These are phyloP conservation scores for Thozetella sp. DNA, from an alignment of 495 filamentous ascomycete species.

Conservation along the genomic window DNA sequence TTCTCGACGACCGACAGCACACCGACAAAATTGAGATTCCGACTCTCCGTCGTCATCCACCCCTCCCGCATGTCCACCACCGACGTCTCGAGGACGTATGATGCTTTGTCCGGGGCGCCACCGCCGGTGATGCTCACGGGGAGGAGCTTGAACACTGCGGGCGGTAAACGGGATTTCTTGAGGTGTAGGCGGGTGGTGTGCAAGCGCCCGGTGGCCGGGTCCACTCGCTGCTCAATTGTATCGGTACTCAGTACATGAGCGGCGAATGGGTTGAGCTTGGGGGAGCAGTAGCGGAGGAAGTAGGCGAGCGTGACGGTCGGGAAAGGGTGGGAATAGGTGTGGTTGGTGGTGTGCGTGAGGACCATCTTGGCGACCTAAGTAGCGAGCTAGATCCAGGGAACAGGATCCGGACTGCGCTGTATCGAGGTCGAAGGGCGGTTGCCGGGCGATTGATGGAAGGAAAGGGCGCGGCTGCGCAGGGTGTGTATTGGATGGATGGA, in stretches of 20 bases:
- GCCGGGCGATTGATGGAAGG: too few species aligned
- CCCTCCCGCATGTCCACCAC: constrained; percentile 87
- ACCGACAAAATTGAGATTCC: constrained; percentile 88
- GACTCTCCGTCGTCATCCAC: constrained; percentile 83
- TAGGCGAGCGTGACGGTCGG: constrained; percentile 92
- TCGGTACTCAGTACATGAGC: constrained; percentile 95
- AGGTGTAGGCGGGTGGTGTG: constrained; percentile 90
- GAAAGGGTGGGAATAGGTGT: constrained; percentile 90
- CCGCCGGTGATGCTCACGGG: constrained; percentile 71
- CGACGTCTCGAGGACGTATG: constrained; percentile 90
- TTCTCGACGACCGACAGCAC: constrained; percentile 91
- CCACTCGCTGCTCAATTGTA: constrained; percentile 85
- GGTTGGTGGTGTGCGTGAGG: constrained; percentile 72
- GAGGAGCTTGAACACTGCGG: constrained; percentile 78
- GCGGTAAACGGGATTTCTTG: constrained; percentile 88
- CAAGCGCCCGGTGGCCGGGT: constrained; percentile 76
- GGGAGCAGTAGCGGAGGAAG: constrained; percentile 92
- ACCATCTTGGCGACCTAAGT: constrained; percentile 36
- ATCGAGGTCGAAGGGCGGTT: too few species aligned
- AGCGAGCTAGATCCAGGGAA: background rate
- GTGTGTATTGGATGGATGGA: background rate
- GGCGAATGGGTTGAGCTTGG: constrained; percentile 80
- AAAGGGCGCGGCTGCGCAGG: too few species aligned
- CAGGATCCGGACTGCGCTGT: too few species aligned
- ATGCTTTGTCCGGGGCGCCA: constrained; percentile 71